Evolutionary conservation across 106 monocot genomes (phyloP).

Genomic region (Acorus calamus): DNA sequence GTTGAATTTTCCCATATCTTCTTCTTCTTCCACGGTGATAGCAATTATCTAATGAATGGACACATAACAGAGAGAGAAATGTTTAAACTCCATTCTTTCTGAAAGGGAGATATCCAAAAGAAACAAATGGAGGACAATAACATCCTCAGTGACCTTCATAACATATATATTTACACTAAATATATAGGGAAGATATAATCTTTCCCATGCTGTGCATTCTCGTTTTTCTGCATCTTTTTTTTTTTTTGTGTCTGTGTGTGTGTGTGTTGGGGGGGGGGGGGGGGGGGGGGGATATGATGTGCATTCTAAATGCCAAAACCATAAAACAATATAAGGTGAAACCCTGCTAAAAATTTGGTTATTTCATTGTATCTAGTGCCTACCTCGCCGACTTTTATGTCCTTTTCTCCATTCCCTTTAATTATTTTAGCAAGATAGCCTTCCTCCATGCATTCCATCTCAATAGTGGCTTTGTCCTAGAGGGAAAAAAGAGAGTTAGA

Average conservation of each 20-base stretch:
- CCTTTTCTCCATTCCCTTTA: conserved; percentile 79
- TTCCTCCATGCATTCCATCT: conserved; percentile 99
- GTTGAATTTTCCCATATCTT: conserved; percentile 71
- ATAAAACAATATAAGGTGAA: background rate
- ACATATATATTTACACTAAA: too few relatives aligned
- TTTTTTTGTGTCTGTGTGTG: too few relatives aligned
- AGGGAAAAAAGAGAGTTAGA: too few relatives aligned
- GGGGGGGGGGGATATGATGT: too few relatives aligned
- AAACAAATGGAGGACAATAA: too few relatives aligned
- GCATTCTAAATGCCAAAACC: too few relatives aligned
- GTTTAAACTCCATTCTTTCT: background rate
- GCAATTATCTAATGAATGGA: conserved; percentile 67
- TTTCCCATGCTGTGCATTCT: too few relatives aligned
- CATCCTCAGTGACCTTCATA: too few relatives aligned
- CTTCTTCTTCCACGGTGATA: conserved; percentile 88
- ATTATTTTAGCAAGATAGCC: conserved; percentile 93
- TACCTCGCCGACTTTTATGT: conserved; percentile 97
- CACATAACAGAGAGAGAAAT: too few relatives aligned
- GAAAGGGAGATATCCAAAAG: background rate
- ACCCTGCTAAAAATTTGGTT: background rate
- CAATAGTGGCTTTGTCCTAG: conserved; percentile 97
- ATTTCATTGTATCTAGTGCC: background rate
- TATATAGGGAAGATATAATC: too few relatives aligned
- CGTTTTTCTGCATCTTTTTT: too few relatives aligned
- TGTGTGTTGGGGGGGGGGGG: too few relatives aligned